Conservation (phyloP, 805 yeast genomes). For the Candida multigemmis region DNA sequence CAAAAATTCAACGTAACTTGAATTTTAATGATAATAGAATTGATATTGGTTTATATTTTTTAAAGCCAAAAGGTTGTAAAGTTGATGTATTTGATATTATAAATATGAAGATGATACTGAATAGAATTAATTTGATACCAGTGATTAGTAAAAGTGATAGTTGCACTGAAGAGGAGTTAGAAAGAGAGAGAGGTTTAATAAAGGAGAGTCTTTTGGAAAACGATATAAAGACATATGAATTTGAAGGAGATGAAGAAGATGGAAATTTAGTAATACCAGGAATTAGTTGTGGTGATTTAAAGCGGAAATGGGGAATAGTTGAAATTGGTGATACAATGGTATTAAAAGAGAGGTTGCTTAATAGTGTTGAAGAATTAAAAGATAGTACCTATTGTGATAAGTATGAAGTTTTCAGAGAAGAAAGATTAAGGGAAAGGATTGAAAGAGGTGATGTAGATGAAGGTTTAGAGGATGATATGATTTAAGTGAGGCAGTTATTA, state of each 20-base stretch:
- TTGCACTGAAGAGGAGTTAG: slow-evolving; percentile 48
- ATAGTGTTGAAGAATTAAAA: no score
- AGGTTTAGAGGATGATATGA: no score
- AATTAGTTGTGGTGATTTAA: no score
- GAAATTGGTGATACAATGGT: no score
- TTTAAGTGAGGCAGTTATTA: no score
- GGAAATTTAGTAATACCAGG: no score
- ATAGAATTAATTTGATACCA: slow-evolving; percentile 75
- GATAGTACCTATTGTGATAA: no score
- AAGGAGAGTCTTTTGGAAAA: slow-evolving; percentile 43
- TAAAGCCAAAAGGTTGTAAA: slow-evolving; percentile 52
- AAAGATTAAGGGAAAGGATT: no score
- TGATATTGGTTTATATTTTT: slow-evolving; percentile 75
- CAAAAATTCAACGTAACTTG: slow-evolving; percentile 11
- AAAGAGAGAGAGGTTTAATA: slow-evolving; percentile 43
- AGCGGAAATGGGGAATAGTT: no score
- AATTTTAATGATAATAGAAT: slow-evolving; percentile 50
- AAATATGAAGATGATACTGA: slow-evolving; percentile 60
- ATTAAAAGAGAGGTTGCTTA: no score
- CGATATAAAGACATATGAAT: slow-evolving; percentile 33
- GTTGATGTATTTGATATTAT: slow-evolving; percentile 61
- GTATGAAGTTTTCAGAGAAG: no score
- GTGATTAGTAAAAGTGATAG: slow-evolving; percentile 77
- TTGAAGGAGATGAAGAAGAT: slow-evolving; percentile 10
- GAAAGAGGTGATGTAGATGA: no score